Base-by-base conservation (phyloP, 495 filamentous ascomycete species). In the Aspergillus affinis region DNA sequence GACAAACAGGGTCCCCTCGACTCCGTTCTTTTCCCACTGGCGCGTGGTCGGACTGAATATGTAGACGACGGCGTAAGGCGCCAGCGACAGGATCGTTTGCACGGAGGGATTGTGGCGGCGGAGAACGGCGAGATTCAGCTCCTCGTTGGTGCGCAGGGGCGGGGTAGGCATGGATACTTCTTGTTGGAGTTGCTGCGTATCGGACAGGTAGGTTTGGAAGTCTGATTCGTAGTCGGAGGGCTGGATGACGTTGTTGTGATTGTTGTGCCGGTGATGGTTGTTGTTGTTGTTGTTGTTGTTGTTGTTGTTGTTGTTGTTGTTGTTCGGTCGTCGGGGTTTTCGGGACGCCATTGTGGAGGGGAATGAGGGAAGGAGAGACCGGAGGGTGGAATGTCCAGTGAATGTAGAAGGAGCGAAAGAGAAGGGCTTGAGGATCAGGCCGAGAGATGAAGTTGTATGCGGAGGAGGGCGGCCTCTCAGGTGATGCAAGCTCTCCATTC, bases 1-100 rank as follows among this genome's bases (percentile, higher is more conserved):
- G 44, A 95, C 81, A 74, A 96, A 97, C 48, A 96, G 77, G 3
- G 88, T 88, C 49, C 92, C 92, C 72, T 95, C 91, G 17, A 90
- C 77, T 44, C 83, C 86, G 47, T 77, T 78, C 70, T 91, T 93
- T 65, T 93, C 87, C 92, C 92, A 97, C 57, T 78, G 72, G 52
- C 81, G 69, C 4, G 81, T 72, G 4, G 78, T 72, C 20, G 83
- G 79, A 45, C 76, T 80, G 75, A 93, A 93, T 64, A 78, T 77
- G 77, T 96, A 97, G 55, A 96, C 81, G 9, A 91, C 88, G 48
- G 86, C 86, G 69, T 90, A 92, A 26, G 88, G 86, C 19, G 90
- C 90, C 60, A 92, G 87, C 53, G 85, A 86, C 51, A 90, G 74
- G 64, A 97, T 88, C 47, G 78, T 76, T 48, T 72, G 78, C 60